Evolutionary conservation across 139 green algal genomes (phyloP).

Genomic region (Haematococcus sp.): DNA sequence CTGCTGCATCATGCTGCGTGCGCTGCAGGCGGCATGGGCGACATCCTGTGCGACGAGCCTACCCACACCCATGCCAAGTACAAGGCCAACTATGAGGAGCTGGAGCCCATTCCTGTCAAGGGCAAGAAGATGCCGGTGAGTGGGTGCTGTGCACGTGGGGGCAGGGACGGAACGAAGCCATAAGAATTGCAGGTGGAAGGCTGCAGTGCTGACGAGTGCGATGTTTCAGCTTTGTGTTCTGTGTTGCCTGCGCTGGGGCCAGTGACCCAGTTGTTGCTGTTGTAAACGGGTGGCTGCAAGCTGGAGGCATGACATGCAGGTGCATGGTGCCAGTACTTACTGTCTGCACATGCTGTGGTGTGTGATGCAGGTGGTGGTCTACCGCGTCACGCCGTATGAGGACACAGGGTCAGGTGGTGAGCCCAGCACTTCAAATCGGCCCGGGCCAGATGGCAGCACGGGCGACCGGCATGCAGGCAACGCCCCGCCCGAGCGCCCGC

Average conservation of each 20-base stretch:
- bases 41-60: conserved; percentile 71
- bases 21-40: conserved; percentile 10
- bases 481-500: conserved; percentile 23
- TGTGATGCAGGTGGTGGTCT: conserved; percentile 4
- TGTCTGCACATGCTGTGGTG: not conserved
- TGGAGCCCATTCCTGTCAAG: conserved; percentile 60
- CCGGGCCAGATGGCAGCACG: not conserved
- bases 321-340: not conserved
- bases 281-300: no score
- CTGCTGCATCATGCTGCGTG: not conserved
- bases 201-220: no score
- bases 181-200: no score
- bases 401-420: not conserved
- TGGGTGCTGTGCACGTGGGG: not conserved
- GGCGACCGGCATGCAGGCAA: not conserved
- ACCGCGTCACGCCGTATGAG: conserved; percentile 1
- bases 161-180: no score
- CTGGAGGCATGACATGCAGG: no score
- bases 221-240: no score
- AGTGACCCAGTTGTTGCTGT: no score
- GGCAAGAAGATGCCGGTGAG: conserved; percentile 45
- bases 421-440: not conserved
- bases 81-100: conserved; percentile 37
- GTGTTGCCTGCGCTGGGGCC: no score
- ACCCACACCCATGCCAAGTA: conserved; percentile 55